These are phyloP conservation scores for Gymnopilus junonius DNA, from an alignment of 768 basidiomycete species.

Conservation along the genomic window DNA sequence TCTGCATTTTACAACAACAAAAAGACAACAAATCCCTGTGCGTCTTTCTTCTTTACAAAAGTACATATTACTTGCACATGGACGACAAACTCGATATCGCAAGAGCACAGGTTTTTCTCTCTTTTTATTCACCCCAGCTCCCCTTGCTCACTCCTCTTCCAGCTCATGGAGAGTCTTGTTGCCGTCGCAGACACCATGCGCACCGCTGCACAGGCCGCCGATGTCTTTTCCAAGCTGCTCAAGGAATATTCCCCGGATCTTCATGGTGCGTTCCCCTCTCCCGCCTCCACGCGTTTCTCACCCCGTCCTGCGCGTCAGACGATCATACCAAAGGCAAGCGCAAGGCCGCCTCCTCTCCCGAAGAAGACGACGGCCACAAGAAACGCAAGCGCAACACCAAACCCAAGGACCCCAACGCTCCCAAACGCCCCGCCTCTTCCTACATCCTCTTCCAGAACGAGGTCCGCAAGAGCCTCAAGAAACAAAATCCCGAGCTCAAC, in stretches of 20 bases:
- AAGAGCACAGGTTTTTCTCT: slow-evolving; percentile 35
- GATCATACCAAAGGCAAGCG: slow-evolving; percentile 51
- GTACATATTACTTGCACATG: slow-evolving; percentile 17
- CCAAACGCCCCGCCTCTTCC: slow-evolving; percentile 90
- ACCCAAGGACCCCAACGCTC: slow-evolving; percentile 90
- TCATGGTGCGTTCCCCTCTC: slow-evolving; percentile 23
- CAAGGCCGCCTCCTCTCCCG: slow-evolving; percentile 45
- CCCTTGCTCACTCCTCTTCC: slow-evolving; percentile 16
- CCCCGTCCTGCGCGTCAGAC: slow-evolving; percentile 20
- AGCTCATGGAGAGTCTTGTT: slow-evolving; percentile 61
- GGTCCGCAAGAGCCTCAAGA: slow-evolving; percentile 74
- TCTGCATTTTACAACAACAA: slow-evolving; percentile 20
- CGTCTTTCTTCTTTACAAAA: slow-evolving; percentile 9
- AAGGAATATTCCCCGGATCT: slow-evolving; percentile 33
- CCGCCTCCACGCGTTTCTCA: slow-evolving; percentile 17
- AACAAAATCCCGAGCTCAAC: slow-evolving; percentile 60
- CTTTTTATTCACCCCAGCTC: not conserved
- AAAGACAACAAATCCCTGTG: slow-evolving; percentile 15
- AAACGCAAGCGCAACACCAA: slow-evolving; percentile 67
- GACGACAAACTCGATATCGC: slow-evolving; percentile 29
- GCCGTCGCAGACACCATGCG: slow-evolving; percentile 68
- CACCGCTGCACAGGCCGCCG: slow-evolving; percentile 62
- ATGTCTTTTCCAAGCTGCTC: slow-evolving; percentile 58
- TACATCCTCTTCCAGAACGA: slow-evolving; percentile 97
- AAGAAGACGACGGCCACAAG: slow-evolving; percentile 45